phyloP scores from a whole-genome alignment of 2,329 filamentous ascomycete species.

The Stachybotrys elegans region DNA sequence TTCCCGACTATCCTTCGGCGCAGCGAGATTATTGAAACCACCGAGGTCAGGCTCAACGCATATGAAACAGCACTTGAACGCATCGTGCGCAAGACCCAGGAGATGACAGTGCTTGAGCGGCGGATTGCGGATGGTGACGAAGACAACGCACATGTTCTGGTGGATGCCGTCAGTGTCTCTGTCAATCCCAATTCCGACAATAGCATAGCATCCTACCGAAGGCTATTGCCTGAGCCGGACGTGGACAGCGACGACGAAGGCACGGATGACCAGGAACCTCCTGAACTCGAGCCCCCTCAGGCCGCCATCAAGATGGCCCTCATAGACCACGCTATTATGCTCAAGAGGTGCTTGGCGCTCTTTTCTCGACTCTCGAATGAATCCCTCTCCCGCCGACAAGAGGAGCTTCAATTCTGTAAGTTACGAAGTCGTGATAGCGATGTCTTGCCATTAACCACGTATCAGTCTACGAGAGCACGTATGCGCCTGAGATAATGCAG shows the following conservation, averaged over 20 bases:
- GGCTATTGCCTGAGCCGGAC: constrained; percentile 56
- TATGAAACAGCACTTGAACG: constrained; percentile 88
- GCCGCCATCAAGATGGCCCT: constrained; percentile 79
- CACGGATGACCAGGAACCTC: constrained; percentile 38
- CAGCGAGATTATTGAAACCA: constrained; percentile 72
- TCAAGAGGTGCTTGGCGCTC: constrained; percentile 73
- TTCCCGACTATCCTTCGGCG: constrained; percentile 89
- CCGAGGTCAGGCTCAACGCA: constrained; percentile 63
- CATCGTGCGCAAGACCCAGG: constrained; percentile 83
- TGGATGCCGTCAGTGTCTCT: constrained; percentile 72
- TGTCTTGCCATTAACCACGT: too few species aligned
- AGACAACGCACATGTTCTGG: constrained; percentile 60
- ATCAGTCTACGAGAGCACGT: constrained; percentile 57
- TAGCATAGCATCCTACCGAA: constrained; percentile 73
- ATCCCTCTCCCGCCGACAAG: constrained; percentile 48
- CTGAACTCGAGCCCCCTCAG: constrained; percentile 56
- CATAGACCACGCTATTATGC: constrained; percentile 81
- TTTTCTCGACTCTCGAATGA: constrained; percentile 61
- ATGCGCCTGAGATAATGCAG: constrained; percentile 60
- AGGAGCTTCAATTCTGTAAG: constrained; percentile 63
- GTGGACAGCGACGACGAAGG: constrained; percentile 29
- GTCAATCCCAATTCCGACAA: constrained; percentile 70
- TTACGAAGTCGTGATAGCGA: too few species aligned
- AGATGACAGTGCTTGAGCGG: constrained; percentile 73
- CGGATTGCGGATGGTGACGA: constrained; percentile 69